Base-by-base conservation (phyloP, 768 basidiomycete genomes). In the Jaapia argillacea region DNA sequence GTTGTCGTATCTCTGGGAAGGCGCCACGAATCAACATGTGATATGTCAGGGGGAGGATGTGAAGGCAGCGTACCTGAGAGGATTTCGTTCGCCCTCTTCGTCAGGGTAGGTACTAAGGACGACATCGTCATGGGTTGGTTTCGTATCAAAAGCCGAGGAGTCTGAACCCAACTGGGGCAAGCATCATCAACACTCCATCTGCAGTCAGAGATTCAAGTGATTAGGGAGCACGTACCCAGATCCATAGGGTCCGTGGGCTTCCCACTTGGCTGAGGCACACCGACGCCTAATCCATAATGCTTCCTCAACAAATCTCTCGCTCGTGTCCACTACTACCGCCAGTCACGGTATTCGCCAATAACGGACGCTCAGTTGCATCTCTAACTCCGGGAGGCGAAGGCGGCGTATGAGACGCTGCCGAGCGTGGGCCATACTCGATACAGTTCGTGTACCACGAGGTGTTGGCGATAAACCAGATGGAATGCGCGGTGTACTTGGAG, bases 1-100 rank as follows among this genome's bases (percentile, higher is more conserved):
- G 64, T 48, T 89, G 77, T 24, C 86, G 72, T 46, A 96, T 93
- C 60, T 94, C 92, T 91, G n/a, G n/a, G n/a, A n/a, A n/a, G n/a
- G 16, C 4, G 2, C 21, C 28, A 3, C 1, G 6, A 20, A 28
- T 33, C 13, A 14, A 26, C 14, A 25, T 20, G 7, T 20, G 4
- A 5, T 14, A 31, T 13, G n/a, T 6, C 24, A n/a, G 25, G 21
- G 21, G 26, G 7, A 12, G 31, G 36, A 27, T 43, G 43, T 27
- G 20, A 10, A 20, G 18, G 48, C 53, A 10, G 43, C 60, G 22
- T 41, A 80, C 89, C 87, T 27, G 71, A 70, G 12, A 89, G 60
- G 6, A 94, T 68, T 38, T 93, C 89, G 44, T 88, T 91, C 62
- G 91, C 86, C 42, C 73, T 70, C 61, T 80, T 87, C 7, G 94